phyloP scores from a whole-genome alignment of 768 basidiomycete genomes.

The Podaxis rugospora region DNA sequence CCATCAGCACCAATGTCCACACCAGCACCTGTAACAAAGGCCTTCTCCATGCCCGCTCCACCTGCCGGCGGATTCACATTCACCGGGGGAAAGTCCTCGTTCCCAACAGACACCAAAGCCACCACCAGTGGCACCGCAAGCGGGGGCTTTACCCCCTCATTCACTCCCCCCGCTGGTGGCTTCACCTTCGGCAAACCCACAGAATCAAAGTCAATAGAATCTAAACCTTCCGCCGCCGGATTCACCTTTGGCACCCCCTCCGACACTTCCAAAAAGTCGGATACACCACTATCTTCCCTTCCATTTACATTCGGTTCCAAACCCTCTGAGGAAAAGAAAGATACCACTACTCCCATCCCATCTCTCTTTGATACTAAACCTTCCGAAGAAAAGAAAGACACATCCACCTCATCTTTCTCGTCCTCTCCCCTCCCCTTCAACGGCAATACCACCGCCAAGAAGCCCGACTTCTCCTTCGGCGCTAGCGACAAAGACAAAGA shows the following conservation, averaged over 20 bases:
- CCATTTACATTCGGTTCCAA: conserved; percentile 9
- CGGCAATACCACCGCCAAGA: neutral
- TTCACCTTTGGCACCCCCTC: conserved; percentile 6
- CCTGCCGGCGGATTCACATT: conserved; percentile 5
- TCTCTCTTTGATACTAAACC: conserved; percentile 6
- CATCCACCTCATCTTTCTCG: neutral
- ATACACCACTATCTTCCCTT: conserved; percentile 1
- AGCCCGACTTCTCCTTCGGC: neutral
- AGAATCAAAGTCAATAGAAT: neutral
- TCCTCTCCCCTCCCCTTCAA: neutral
- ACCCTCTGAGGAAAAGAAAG: conserved; percentile 7
- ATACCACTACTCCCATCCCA: neutral
- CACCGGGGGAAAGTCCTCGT: conserved; percentile 13
- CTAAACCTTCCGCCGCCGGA: conserved; percentile 3
- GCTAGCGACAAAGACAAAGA: neutral
- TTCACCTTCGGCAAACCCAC: conserved; percentile 4
- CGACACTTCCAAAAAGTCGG: neutral
- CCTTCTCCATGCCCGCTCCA: conserved; percentile 23
- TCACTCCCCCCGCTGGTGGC: conserved; percentile 7
- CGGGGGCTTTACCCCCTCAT: conserved; percentile 6
- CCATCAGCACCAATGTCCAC: neutral
- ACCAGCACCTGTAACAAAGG: conserved; percentile 13
- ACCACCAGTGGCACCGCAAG: neutral
- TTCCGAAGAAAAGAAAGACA: neutral
- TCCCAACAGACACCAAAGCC: conserved; percentile 9